Base-by-base conservation (phyloP, 169 alveolate genomes). In the Amoebophrya sp. region DNA sequence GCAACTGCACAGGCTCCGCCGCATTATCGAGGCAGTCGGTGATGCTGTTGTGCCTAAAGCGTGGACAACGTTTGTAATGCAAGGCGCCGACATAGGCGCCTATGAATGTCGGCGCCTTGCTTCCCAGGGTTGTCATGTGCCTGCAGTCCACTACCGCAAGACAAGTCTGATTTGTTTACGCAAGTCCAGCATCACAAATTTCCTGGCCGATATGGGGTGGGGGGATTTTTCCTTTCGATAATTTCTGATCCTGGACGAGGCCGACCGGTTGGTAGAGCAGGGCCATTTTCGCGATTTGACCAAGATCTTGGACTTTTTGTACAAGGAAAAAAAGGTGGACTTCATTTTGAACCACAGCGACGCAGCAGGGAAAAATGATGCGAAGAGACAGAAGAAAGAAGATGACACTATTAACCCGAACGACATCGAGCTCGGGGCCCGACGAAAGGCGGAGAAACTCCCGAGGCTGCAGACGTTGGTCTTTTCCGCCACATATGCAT, bases 211-310 rank as follows among this genome's bases (percentile, higher is more conserved):
- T n/a, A n/a, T n/a, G n/a, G n/a, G n/a, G n/a, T n/a, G n/a, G n/a
- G n/a, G n/a, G n/a, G n/a, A n/a, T n/a, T 39, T 25, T 23, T n/a
- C 23, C 47, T 0, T 7, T 33, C 39, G 54, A 39, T 33, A 7
- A 40, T 90, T 92, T 77, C 91, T 94, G 35, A 94, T 94, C 35
- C 55, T 97, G 55, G 98, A 97, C 92, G 98, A 96, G 92, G 98
- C 97, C 3, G 98, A 97, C 92, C 94, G 97, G 92, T 89, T 97
- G 95, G 92, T 96, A 35, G 96, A 95, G 91, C 92, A 77, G 35
- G 97, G 96, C 32, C 95, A 95, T 89, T 95, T 93, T 93, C 92
- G 93, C 54, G 97, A 96, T 90, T 89, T 96, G 92, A 93, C 91
- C 89, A 53, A 41, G 53, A 93, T 96, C 66, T 93, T 96, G 33